A percentile compares a stretch with the other conserved stretches of the same genome.
phyloP scores from a whole-genome alignment of 2,329 filamentous ascomycete genomes.

The Penicillium capsulatum region DNA sequence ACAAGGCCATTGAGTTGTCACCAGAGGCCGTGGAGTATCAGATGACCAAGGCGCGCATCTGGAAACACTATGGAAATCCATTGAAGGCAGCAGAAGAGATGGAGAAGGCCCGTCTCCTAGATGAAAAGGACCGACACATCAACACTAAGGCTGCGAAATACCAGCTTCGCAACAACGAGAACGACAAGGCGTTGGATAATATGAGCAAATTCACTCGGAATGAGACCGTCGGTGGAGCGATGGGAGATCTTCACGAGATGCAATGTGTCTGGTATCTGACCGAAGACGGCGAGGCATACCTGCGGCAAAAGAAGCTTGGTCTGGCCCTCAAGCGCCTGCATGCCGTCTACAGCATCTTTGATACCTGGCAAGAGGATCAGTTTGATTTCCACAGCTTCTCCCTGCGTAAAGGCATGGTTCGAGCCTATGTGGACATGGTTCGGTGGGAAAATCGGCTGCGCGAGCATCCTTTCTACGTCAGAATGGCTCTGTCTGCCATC shows the following conservation, averaged over 20 bases:
- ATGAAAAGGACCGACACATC: conserved; percentile 91
- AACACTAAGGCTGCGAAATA: conserved; percentile 99
- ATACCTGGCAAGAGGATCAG: conserved; percentile 96
- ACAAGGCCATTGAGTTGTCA: conserved; percentile 75
- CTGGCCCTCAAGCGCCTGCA: conserved; percentile 91
- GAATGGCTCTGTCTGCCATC: conserved; percentile 76
- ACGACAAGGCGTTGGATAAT: conserved; percentile 77
- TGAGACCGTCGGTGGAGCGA: conserved; percentile 78
- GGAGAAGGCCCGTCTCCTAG: conserved; percentile 79
- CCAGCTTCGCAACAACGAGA: conserved; percentile 86
- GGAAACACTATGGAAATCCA: conserved; percentile 80
- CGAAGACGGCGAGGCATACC: conserved; percentile 87
- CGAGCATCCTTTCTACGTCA: conserved; percentile 87
- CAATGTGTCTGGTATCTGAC: conserved; percentile 97
- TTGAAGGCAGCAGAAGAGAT: conserved; percentile 79
- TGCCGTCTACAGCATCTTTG: conserved; percentile 84
- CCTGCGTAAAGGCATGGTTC: conserved; percentile 90
- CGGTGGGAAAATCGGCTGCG: conserved; percentile 90
- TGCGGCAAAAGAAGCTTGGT: conserved; percentile 74
- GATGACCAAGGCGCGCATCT: conserved; percentile 92
- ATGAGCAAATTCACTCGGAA: conserved; percentile 93
- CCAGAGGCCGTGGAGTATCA: conserved; percentile 83
- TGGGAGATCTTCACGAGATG: conserved; percentile 94
- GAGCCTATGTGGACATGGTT: conserved; percentile 93
- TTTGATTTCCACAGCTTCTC: conserved; percentile 99